Evolutionary conservation across 2,329 filamentous ascomycete genomes (phyloP).

Genomic region (Chaetomium sp.): DNA sequence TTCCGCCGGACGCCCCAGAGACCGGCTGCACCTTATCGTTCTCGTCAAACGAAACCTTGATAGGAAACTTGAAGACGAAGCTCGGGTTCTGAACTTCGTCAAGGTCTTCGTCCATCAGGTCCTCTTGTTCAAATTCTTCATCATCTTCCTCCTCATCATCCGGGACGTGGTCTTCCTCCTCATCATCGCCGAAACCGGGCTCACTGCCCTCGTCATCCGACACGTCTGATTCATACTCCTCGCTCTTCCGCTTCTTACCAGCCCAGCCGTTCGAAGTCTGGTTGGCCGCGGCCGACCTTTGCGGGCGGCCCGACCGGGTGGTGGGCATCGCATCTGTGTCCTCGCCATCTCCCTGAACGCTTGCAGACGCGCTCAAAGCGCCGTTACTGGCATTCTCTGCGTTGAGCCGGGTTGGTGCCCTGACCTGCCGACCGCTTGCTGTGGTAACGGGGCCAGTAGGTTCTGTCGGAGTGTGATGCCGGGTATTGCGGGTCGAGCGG

Average conservation of each 20-base stretch:
- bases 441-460: constrained; percentile 59
- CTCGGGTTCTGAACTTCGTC: constrained; percentile 40
- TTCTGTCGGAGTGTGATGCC: constrained; percentile 66
- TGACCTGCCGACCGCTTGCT: constrained; percentile 80
- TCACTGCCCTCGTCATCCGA: constrained; percentile 63
- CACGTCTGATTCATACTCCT: constrained; percentile 53
- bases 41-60: constrained; percentile 38
- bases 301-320: constrained; percentile 43
- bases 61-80: constrained; percentile 67
- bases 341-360: constrained; percentile 40
- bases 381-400: constrained; percentile 48
- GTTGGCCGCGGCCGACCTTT: constrained; percentile 44
- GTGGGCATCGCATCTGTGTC: constrained; percentile 32
- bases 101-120: constrained; percentile 47
- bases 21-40: constrained; percentile 30
- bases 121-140: constrained; percentile 45
- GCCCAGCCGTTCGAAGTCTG: constrained; percentile 46
- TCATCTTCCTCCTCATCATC: constrained; percentile 52
- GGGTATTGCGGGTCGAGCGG: constrained; percentile 68
- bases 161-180: constrained; percentile 60
- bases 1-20: constrained; percentile 19
- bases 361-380: constrained; percentile 40
- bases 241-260: constrained; percentile 35
- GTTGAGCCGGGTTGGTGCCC: constrained; percentile 59
- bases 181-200: constrained; percentile 70